Evolutionary conservation across 169 alveolate species (phyloP).

Genomic region (Theileria annulata): DNA sequence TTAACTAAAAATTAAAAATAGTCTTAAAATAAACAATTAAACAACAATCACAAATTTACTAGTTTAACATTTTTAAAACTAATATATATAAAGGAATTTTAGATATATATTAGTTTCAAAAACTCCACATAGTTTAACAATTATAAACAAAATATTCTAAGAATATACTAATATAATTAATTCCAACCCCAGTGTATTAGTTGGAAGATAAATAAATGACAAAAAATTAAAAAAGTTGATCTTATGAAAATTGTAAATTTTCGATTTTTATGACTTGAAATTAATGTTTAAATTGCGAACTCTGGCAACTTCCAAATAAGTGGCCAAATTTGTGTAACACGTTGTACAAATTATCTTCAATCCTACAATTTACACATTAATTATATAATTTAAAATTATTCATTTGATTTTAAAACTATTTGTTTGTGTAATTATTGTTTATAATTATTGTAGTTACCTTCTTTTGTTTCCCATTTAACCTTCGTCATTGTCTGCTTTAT

Average conservation of each 20-base stretch:
- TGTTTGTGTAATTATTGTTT: background rate
- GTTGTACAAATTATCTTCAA: constrained; percentile 60
- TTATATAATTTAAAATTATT: background rate
- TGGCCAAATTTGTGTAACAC: constrained; percentile 60
- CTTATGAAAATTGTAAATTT: background rate
- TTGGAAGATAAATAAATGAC: background rate
- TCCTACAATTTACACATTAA: constrained; percentile 19
- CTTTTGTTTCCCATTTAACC: constrained; percentile 75
- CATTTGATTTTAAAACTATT: no score
- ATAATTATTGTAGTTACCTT: constrained; percentile 65
- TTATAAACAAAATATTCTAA: no score
- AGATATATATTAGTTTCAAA: no score
- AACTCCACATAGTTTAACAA: no score
- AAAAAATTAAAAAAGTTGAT: background rate
- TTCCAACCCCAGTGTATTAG: background rate
- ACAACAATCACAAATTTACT: no score
- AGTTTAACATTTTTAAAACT: no score
- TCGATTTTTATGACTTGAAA: constrained; percentile 15
- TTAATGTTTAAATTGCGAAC: constrained; percentile 52
- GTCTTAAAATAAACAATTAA: no score
- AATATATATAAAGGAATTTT: no score
- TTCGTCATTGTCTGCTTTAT: constrained; percentile 77
- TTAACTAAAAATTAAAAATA: no score
- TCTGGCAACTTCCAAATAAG: constrained; percentile 62
- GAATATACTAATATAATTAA: no score